Evolutionary conservation across 495 filamentous ascomycete species (phyloP), one percentile per base, ranked within the genome.

Genomic region (Penicillium malachiteum): DNA sequence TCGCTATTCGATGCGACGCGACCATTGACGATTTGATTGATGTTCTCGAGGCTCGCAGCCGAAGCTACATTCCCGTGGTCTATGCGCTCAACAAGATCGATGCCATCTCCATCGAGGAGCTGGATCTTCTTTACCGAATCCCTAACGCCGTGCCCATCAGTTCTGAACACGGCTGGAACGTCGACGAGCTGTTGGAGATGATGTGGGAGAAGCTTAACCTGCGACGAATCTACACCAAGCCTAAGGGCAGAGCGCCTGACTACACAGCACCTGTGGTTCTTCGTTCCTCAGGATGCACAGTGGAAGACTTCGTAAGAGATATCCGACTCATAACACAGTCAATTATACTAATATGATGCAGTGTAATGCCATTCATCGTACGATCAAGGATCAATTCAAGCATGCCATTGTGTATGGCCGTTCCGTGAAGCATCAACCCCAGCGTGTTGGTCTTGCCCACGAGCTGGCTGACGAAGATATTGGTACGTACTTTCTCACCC

Each of bases 31-130:
- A 98, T 68, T 74, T 98, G 55, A 98, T 98, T 66, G 94, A 98
- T 75, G 77, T 98, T 21, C 81, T 98, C 49, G 94, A 98, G 67
- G 93, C 95, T 41, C 97, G 95, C 82, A 90, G 85, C 68, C 81
- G 94, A 72, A 88, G 87, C 71, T 98, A 98, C 70, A 97, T 98
- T 64, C 94, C 94, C 17, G 94, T 97, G 55, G 88, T 98, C 45
- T 98, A 98, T 78, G 93, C 95, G 5, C 80, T 98, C 69, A 98
- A 98, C 81, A 98, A 98, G 79, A 98, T 98, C 59, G 94, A 98
- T 73, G 86, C 92, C 39, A 97, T 98, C 65, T 91, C 90, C 40
- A 97, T 98, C 64, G 92, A 98, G 71, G 94, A 98, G 70, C 78
- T 98, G 57, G 94, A 98, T 71, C 77, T 98, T 46, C 77, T 98